These are phyloP conservation scores for Primulina huaijiensis DNA, from an alignment of 257 asterid species.

Conservation along the genomic window DNA sequence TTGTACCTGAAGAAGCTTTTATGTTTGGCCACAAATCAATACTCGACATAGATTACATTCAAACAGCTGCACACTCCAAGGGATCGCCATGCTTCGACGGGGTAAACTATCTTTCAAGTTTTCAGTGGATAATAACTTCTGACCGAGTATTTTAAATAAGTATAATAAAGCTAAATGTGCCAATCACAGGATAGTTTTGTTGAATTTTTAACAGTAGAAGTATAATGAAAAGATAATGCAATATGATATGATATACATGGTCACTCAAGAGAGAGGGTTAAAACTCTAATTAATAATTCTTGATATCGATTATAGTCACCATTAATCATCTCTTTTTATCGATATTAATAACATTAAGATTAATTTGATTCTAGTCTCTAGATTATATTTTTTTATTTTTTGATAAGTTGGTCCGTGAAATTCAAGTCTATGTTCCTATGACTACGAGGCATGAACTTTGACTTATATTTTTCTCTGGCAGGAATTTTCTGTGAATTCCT, in stretches of 20 bases:
- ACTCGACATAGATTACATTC: slow-evolving; percentile 57
- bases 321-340: too few relatives aligned
- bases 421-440: slow-evolving; percentile 3
- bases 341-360: too few relatives aligned
- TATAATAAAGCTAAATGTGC: not conserved
- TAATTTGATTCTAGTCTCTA: too few relatives aligned
- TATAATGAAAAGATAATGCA: too few relatives aligned
- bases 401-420: not conserved
- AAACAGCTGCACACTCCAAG: slow-evolving; percentile 46
- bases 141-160: not conserved
- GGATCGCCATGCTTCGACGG: slow-evolving; percentile 78
- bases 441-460: not conserved
- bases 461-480: slow-evolving; percentile 22
- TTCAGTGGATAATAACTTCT: not conserved
- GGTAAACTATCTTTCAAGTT: slow-evolving; percentile 39
- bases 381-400: too few relatives aligned
- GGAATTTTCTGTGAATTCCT: slow-evolving; percentile 70
- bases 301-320: too few relatives aligned
- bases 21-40: slow-evolving; percentile 68
- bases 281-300: too few relatives aligned
- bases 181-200: not conserved
- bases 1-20: slow-evolving; percentile 80
- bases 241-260: too few relatives aligned
- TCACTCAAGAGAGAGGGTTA: too few relatives aligned
- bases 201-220: too few relatives aligned